phyloP scores from a whole-genome alignment of 1,284 basidiomycete genomes.

The Cutaneotrichosporon sp. region DNA sequence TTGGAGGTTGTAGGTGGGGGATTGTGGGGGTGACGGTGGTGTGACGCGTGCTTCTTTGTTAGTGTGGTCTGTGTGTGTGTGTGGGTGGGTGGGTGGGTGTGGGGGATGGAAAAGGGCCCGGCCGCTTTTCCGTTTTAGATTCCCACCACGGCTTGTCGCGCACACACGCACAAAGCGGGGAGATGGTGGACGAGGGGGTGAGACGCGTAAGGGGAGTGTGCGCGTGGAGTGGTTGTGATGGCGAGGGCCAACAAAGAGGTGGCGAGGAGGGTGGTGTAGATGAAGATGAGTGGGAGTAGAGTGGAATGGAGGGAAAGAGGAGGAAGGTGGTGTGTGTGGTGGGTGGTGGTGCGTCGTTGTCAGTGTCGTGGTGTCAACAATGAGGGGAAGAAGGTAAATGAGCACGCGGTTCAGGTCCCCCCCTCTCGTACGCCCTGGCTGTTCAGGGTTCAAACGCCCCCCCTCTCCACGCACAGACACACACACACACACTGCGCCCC shows the following conservation, averaged over 20 bases:
- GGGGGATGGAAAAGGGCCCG: background rate
- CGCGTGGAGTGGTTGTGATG: background rate
- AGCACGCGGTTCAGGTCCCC: background rate
- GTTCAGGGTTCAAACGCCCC: too few relatives aligned
- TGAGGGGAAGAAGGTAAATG: background rate
- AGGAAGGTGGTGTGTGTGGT: background rate
- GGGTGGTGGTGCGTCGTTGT: background rate
- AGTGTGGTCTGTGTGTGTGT: too few relatives aligned
- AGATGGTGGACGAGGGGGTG: background rate
- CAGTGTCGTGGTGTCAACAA: background rate
- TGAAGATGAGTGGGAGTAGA: background rate
- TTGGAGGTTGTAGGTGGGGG: too few relatives aligned
- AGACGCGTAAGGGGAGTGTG: too few relatives aligned
- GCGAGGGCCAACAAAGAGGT: background rate
- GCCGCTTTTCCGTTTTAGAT: too few relatives aligned
- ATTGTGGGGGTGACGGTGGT: too few relatives aligned
- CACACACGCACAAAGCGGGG: background rate
- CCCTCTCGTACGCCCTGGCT: too few relatives aligned
- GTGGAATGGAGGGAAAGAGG: background rate
- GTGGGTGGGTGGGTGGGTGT: background rate
- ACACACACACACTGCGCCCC: too few relatives aligned
- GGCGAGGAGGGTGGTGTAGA: background rate
- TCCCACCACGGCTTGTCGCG: background rate
- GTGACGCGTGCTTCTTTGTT: too few relatives aligned
- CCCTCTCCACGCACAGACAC: too few relatives aligned